Base-by-base conservation (phyloP, 306 rosid species). In the Glycyrrhiza uralensis region DNA sequence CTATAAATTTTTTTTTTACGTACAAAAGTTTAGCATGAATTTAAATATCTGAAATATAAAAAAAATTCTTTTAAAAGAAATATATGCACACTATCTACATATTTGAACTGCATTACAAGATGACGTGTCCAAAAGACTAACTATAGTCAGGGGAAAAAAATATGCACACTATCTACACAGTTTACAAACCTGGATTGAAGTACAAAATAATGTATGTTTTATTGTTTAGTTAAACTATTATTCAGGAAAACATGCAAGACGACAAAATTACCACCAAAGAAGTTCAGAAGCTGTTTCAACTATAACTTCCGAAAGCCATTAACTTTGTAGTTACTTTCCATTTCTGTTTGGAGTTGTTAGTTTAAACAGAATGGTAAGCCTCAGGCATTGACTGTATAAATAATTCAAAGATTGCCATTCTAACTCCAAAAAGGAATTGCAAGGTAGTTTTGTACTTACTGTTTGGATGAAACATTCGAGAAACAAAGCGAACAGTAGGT, bases 391-490 rank as follows among this genome's bases (percentile, higher is more conserved):
- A 6, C 13, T 3, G 10, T 7, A 33, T 30, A 71, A 52, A 35
- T 62, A 26, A 24, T 62, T 69, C 49, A 75, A 29, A n/a, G 38
- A 55, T 42, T 74, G 12, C 4, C 6, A 17, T 69, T 58, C n/a
- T 42, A 75, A 61, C 14, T 33, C 49, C 47, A 35, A 20, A 47
- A 62, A 62, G 61, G 9, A 64, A 63, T 13, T 10, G 44, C 50
- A 65, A 2, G 59, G 63, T n/a, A 59, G 18, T 26, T 71, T 54
- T 45, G 7, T 49, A 85, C 99, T 89, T 77, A 94, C 99, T 94
- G 61, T 94, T 94, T 47, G 97, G 99, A 81, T 94, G 99, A 84
- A 94, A 94, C 99, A 94, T 94, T 60, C 96, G 87, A 66, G 99
- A 94, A 52, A 94, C 99, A 74, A 94, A 94, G 61, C 93, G 95